Evolutionary conservation across 1,139 yeast genomes (phyloP), one percentile per base, ranked within the genome.

Genomic region (Yamadazyma atmosphaerica): DNA sequence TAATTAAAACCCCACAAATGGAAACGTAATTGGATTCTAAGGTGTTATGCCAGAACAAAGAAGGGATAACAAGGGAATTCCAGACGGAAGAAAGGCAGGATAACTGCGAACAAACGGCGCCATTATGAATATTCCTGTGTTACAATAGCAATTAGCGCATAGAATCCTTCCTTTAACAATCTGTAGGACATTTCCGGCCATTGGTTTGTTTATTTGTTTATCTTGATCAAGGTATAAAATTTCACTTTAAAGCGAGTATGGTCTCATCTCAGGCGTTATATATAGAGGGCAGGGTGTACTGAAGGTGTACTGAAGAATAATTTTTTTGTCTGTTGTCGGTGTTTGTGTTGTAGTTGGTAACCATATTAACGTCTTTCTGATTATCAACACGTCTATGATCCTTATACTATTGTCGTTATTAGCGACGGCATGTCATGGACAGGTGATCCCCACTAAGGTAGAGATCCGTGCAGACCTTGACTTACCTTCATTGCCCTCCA

Each of bases 401-500:
- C 31, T 11, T 15, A 28, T 28, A 16, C 10, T 16, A 9, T 4
- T 28, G 7, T 28, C 21, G 31, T 8, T 18, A 7, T 19, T 30
- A 4, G 8, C 19, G 12, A n/a, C 17, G 7, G 18, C 11, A 4
- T 18, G 33, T n/a, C 8, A 30, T 8, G 21, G 33, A 9, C 23
- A 19, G 11, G 19, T 19, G 33, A n/a, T 30, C 15, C 33, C 33
- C 11, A 19, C 9, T 12, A 30, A 19, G 12, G 33, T 27, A 5
- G 26, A 23, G 11, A n/a, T 16, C 5, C 30, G 39, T 29, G 43
- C 31, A 27, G 39, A 38, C 24, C 7, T 19, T 7, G 43, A 39
- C 15, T 33, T 46, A 33, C 49, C 50, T 6, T 29, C 46, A 2
- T 34, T 44, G 24, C 38, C 47, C 6, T 24, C 37, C 5, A n/a